Conservation (phyloP, 163 green algal species). For the Scenedesmus sp. region DNA sequence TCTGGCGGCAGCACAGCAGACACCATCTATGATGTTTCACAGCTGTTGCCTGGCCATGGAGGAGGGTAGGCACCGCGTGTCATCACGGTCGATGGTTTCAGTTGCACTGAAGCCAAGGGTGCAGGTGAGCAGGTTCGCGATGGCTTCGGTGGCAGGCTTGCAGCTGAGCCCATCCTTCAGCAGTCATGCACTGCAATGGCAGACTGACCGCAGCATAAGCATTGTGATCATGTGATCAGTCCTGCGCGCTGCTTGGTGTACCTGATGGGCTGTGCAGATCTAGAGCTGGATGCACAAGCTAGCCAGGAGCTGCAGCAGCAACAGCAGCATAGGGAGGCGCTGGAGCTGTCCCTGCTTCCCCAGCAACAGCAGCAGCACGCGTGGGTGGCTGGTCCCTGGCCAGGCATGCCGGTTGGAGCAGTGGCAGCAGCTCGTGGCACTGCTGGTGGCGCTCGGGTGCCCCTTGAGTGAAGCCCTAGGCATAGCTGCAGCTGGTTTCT, state of each 20-base stretch:
- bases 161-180: too few relatives aligned
- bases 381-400: neutral
- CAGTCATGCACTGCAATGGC: too few relatives aligned
- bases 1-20: neutral
- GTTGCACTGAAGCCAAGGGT: too few relatives aligned
- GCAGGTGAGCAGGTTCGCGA: too few relatives aligned
- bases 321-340: slow-evolving; percentile 22
- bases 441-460: slow-evolving; percentile 10
- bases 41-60: too few relatives aligned
- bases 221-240: too few relatives aligned
- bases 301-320: slow-evolving; percentile 25
- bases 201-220: too few relatives aligned
- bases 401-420: neutral
- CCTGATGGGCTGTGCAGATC: neutral
- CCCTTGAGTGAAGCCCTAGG: neutral
- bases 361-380: slow-evolving; percentile 3
- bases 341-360: slow-evolving; percentile 15
- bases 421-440: too few relatives aligned
- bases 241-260: neutral
- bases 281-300: neutral
- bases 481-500: neutral
- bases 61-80: too few relatives aligned
- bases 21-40: too few relatives aligned
- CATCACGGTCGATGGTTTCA: too few relatives aligned
- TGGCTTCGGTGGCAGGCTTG: too few relatives aligned